Evolutionary conservation across 352 stramenopile species (phyloP), one percentile per base, ranked within the genome.

Genomic region (Phytophthora pinifolia): DNA sequence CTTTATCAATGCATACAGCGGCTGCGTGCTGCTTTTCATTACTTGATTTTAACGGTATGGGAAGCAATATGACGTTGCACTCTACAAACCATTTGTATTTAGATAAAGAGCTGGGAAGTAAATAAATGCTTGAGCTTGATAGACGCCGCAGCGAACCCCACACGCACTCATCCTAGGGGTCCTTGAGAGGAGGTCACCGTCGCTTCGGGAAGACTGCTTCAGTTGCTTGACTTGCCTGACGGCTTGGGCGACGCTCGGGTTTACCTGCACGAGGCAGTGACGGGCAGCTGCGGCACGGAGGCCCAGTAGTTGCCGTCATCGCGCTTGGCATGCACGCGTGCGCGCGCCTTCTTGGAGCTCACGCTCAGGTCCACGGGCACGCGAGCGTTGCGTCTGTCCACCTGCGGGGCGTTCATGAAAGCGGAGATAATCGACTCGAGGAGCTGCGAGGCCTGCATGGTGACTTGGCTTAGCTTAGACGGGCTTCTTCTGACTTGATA

Each of bases 371-470:
- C 81, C 54, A 89, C 65, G 0, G 81, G 81, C 39, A 91, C 81
- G 35, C 81, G 76, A 1, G 68, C 78, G 44, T 76, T 79, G 55
- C 80, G 81, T 18, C 54, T 72, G 56, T 91, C 81, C 48, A 91
- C 67, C 64, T 91, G 81, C 47, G 81, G 81, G 27, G 74, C 81
- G 62, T 82, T 88, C 81, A 91, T 89, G 55, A 91, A 91, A 37
- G 81, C 81, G 29, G 58, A 66, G 13, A 91, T 62, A 20, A 91
- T 49, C 20, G 67, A 68, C n/a, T 85, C 54, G 37, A 78, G 54
- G 41, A 91, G 62, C 53, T 88, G 74, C 31, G 76, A 63, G 18
- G 72, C 67, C 39, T 75, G 62, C 46, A 65, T 70, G 30, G 50
- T 37, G 50, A 22, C 12, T 36, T 47, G 29, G 17, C 45, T 17